Conservation (phyloP, 2,329 filamentous ascomycete genomes). For the Waltergamsia citrina region DNA sequence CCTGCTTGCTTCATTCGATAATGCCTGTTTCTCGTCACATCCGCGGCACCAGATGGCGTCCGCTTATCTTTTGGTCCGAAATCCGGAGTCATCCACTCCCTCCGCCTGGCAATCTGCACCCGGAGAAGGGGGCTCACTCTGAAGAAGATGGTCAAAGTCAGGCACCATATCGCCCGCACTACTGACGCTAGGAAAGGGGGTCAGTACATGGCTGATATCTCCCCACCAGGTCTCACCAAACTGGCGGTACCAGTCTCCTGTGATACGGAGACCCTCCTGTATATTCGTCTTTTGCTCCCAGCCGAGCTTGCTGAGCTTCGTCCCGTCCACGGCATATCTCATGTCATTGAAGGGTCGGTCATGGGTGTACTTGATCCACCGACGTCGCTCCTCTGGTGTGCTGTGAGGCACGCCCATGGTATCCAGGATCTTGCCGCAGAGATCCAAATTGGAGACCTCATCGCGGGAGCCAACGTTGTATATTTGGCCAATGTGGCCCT, state of each 20-base stretch:
- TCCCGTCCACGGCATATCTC: constrained; percentile 62
- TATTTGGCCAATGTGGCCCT: constrained; percentile 61
- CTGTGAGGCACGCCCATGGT: constrained; percentile 48
- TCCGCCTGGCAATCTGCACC: background rate
- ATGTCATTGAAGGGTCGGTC: constrained; percentile 74
- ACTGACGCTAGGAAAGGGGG: constrained; percentile 54
- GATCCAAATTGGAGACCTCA: constrained; percentile 64
- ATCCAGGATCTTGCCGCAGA: constrained; percentile 56
- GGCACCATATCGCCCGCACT: constrained; percentile 43
- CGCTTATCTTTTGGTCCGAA: background rate
- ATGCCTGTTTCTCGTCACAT: too few relatives aligned
- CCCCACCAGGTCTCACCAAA: constrained; percentile 66
- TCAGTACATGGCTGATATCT: constrained; percentile 58
- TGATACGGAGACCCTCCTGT: constrained; percentile 50
- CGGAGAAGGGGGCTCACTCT: constrained; percentile 20
- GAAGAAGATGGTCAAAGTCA: constrained; percentile 27
- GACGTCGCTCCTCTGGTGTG: constrained; percentile 41
- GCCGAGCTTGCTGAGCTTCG: constrained; percentile 56
- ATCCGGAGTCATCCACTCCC: background rate
- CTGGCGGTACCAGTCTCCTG: constrained; percentile 60
- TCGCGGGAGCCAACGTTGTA: constrained; percentile 78
- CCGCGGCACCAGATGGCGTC: too few relatives aligned
- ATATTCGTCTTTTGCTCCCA: constrained; percentile 62
- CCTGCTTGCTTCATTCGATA: too few relatives aligned
- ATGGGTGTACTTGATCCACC: constrained; percentile 64